Evolutionary conservation across 176 grass and related monocot genomes (phyloP), one percentile per base, ranked within the genome.

Genomic region (Rhynchospora pubera): DNA sequence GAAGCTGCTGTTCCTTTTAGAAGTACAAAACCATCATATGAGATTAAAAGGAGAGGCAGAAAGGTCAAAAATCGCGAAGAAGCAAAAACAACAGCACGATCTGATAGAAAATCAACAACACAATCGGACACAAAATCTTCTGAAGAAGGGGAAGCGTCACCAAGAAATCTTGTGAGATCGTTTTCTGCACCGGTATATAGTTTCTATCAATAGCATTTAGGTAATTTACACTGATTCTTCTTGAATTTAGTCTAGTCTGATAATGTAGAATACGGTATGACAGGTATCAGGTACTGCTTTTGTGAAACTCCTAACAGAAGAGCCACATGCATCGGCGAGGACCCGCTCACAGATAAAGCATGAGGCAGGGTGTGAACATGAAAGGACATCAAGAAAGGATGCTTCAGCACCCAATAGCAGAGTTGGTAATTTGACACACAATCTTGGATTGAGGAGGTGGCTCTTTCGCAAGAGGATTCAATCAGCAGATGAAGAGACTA

Each of bases 401-500:
- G 65, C 63, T 53, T 90, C 90, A 70, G 82, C 50, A 58, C 82
- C 91, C 71, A 96, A 88, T 28, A 85, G 85, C 68, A 96, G 75
- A 74, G 97, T 95, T 64, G 89, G 86, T 66, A 96, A 85, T 84
- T 79, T 96, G 87, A 86, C 80, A 50, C 92, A 94, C 57, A 98
- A 94, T 81, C 82, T 94, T 6, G 86, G 87, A 39, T 79, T 94
- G 21, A 89, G 87, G 80, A 90, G 84, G 3, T 93, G 89, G 83
- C 75, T 96, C 26, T 99, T 99, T 80, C 85, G 93, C 51, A 99
- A 93, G 82, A 95, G 86, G 87, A 85, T 86, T 13, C 89, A 92
- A 42, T 84, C 78, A 3, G 60, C 83, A 61, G 89, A 96, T 18
- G 89, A 90, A 83, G 59, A 80, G 12, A 87, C 79, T 78, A 85